Evolutionary conservation across 495 filamentous ascomycete genomes (phyloP).

Genomic region (Trichoderma erinaceum): DNA sequence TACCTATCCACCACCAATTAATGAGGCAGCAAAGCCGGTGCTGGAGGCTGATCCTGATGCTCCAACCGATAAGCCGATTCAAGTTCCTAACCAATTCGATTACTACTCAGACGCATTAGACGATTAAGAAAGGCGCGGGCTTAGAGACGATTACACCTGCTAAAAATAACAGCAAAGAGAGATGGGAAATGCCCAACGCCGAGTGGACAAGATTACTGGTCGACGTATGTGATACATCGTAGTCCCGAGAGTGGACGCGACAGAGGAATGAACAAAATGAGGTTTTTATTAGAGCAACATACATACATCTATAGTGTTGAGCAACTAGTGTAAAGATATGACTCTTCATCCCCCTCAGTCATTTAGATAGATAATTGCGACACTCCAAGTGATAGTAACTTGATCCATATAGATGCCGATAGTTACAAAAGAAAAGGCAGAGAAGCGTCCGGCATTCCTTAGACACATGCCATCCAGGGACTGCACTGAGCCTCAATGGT

Average conservation of each 20-base stretch:
- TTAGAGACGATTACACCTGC: background rate
- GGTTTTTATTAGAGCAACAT: conserved; percentile 7
- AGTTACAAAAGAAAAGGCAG: background rate
- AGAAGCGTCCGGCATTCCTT: background rate
- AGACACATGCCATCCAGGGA: conserved; percentile 2
- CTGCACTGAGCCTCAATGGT: conserved; percentile 7
- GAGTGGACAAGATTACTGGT: background rate
- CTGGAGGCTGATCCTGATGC: conserved; percentile 12
- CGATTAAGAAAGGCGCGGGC: conserved; percentile 22
- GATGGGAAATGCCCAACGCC: too few relatives aligned
- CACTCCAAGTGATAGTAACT: background rate
- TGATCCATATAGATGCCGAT: background rate
- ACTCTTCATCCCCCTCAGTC: background rate
- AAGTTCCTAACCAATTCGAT: conserved; percentile 12
- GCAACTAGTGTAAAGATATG: conserved; percentile 6
- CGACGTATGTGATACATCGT: background rate
- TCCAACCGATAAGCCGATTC: background rate
- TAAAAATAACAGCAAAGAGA: too few relatives aligned
- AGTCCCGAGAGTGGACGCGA: background rate
- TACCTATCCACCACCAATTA: background rate
- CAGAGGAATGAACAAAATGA: background rate
- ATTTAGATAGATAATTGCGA: background rate
- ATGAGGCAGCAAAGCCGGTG: background rate
- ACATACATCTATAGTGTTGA: conserved; percentile 9
- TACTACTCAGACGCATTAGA: conserved; percentile 16